Evolutionary conservation across 352 stramenopile species (phyloP).

Genomic region (Blastocystis sp.): DNA sequence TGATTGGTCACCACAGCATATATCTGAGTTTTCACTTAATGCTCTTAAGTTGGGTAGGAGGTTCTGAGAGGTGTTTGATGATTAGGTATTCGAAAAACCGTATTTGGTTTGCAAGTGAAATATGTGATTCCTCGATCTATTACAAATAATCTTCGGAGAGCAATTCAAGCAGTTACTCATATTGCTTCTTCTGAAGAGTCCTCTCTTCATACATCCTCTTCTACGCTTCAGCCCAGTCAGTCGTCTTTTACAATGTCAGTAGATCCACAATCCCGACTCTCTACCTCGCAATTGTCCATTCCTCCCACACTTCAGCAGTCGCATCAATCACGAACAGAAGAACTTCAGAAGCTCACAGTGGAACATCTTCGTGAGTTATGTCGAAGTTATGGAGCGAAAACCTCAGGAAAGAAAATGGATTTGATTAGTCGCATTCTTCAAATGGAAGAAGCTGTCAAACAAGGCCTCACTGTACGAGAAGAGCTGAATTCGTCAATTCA

Average conservation of each 20-base stretch:
- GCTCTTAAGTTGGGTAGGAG: not conserved
- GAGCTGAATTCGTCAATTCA: not conserved
- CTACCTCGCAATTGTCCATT: not conserved
- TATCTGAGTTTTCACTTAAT: not conserved
- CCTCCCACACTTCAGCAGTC: not conserved
- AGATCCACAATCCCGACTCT: not conserved
- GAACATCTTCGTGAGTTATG: not conserved
- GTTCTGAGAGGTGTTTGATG: not conserved
- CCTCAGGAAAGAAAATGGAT: not conserved
- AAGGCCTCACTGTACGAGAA: conserved; percentile 5
- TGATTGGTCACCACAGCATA: not conserved
- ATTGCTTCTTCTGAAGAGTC: conserved; percentile 17
- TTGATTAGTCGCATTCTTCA: not conserved
- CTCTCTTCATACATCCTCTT: not conserved
- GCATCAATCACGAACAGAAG: not conserved
- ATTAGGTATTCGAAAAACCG: conserved; percentile 2
- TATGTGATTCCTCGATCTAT: not conserved
- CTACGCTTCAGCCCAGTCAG: not conserved
- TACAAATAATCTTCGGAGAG: not conserved
- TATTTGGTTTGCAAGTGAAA: not conserved
- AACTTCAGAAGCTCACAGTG: not conserved
- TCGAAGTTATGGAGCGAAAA: not conserved
- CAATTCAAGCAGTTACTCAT: not conserved
- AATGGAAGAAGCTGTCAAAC: not conserved
- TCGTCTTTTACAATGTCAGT: not conserved